phyloP scores from a whole-genome alignment of 2,329 filamentous ascomycete species.

The Macrophomina pseudophaseolina region DNA sequence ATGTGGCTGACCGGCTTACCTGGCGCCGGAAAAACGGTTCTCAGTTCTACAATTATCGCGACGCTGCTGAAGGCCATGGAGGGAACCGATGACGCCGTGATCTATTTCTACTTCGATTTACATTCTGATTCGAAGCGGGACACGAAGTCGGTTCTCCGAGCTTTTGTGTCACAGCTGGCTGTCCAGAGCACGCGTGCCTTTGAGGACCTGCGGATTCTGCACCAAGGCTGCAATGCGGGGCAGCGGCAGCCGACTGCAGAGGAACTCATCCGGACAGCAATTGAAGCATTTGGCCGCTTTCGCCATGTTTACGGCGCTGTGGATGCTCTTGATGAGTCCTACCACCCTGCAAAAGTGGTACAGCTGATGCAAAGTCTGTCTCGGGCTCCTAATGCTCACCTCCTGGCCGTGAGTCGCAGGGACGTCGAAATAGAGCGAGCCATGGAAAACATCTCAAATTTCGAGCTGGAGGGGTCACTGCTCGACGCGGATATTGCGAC shows the following conservation, averaged over 20 bases:
- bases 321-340: neutral
- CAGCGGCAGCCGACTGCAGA: neutral
- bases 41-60: neutral
- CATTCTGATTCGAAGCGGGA: neutral
- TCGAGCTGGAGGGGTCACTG: neutral
- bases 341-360: neutral
- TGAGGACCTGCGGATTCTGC: neutral
- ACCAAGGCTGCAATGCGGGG: neutral
- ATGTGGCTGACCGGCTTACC: constrained; percentile 4
- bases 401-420: neutral
- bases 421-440: neutral
- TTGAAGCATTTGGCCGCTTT: neutral
- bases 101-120: constrained; percentile 8
- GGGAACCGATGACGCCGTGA: neutral
- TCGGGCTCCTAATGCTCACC: neutral
- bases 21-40: neutral
- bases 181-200: neutral
- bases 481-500: neutral
- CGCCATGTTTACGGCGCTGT: neutral
- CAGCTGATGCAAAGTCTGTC: neutral
- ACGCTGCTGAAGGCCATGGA: neutral
- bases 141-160: neutral
- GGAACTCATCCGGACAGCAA: neutral
- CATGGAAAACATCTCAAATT: neutral
- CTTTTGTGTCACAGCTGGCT: neutral